Base-by-base conservation (phyloP, 202 grass and related monocot genomes). In the Setaria viridis region DNA sequence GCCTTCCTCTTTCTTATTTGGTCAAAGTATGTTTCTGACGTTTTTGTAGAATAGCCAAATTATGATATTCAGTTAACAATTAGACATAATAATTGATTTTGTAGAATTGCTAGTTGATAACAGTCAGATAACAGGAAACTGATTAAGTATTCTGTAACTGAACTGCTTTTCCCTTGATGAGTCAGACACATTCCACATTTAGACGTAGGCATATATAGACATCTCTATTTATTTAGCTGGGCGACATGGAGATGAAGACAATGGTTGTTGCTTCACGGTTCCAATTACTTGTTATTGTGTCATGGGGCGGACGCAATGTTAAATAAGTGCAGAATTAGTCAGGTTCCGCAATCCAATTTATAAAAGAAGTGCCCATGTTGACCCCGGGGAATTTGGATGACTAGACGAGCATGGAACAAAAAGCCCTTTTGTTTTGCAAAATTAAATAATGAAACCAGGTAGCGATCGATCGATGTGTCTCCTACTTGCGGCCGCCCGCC, bases 341-440 rank as follows among this genome's bases (percentile, higher is more conserved):
- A 88, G 32, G 20, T 0, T 25, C 37, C n/a, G 17, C 34, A 78
- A 37, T 33, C 64, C n/a, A 60, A 32, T 32, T 58, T 46, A 45
- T 71, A 20, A 45, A 53, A 42, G 2, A 16, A 51, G 0, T 34
- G 33, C 5, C 1, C 45, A 33, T 66, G 33, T 16, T 77, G 73
- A 47, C 56, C 11, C 2, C 13, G 12, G 49, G 68, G 5, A 58
- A 30, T 53, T 85, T 85, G 67, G 71, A 67, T 82, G 82, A 91
- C 82, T 82, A 82, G 85, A 85, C 55, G 85, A 88, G 77, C 72
- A 88, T 20, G 64, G 35, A 34, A 29, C 69, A 73, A 81, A 60
- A 60, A 48, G 72, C 7, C 45, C 63, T 21, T 21, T 83, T 80
- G 20, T 13, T 43, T 76, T 37, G 20, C 46, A 1, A 69, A 79